phyloP scores from a whole-genome alignment of 768 basidiomycete genomes.

The Termitomyces sp. region DNA sequence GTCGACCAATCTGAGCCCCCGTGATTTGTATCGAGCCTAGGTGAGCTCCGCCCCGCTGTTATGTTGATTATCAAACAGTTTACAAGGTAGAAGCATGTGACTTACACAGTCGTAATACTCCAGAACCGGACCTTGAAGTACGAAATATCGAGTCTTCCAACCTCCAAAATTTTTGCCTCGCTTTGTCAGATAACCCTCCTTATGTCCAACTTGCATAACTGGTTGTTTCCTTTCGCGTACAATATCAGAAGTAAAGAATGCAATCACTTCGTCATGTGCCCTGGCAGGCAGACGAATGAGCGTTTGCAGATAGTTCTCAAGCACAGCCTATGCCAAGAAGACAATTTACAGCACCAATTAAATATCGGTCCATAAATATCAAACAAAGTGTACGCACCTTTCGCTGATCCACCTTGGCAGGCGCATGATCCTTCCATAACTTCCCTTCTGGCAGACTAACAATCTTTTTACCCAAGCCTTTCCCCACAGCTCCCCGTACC shows the following conservation, averaged over 20 bases:
- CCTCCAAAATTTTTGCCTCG: slow-evolving; percentile 97
- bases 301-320: slow-evolving; percentile 85
- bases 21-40: slow-evolving; percentile 87
- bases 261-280: slow-evolving; percentile 84
- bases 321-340: slow-evolving; percentile 42
- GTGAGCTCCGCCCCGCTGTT: slow-evolving; percentile 87
- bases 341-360: not conserved
- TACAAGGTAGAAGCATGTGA: slow-evolving; percentile 16
- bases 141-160: slow-evolving; percentile 95
- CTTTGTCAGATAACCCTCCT: slow-evolving; percentile 95
- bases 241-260: slow-evolving; percentile 89
- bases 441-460: slow-evolving; percentile 83
- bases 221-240: slow-evolving; percentile 72
- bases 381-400: slow-evolving; percentile 57
- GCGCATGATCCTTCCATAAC: slow-evolving; percentile 95
- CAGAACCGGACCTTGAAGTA: slow-evolving; percentile 82
- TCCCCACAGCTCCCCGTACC: slow-evolving; percentile 62
- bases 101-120: slow-evolving; percentile 96
- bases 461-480: slow-evolving; percentile 73
- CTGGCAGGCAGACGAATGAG: slow-evolving; percentile 78
- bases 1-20: slow-evolving; percentile 95
- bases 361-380: not conserved
- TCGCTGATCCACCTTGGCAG: slow-evolving; percentile 92
- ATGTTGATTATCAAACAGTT: slow-evolving; percentile 12
- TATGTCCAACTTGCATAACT: slow-evolving; percentile 77